Percentiles rank a stretch among this genome's conserved stretches.
These are phyloP conservation scores for Chrysanthemum lavandulifolium DNA, from an alignment of 129 eudicot species.

Conservation along the genomic window DNA sequence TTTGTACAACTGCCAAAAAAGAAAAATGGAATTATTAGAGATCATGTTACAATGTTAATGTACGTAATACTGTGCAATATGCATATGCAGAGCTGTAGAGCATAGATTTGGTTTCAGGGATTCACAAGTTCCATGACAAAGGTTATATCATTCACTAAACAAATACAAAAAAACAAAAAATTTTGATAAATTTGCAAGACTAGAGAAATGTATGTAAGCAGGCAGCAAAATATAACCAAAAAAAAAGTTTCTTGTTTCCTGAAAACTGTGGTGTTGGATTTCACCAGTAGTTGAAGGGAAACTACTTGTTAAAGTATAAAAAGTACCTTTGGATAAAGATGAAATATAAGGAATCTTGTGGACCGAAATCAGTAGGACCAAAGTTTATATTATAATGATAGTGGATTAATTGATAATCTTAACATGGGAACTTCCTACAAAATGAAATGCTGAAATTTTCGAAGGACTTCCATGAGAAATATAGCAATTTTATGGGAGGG, in stretches of 20 bases:
- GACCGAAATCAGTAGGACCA: neutral
- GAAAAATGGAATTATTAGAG: slow-evolving; percentile 13
- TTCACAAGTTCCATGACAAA: neutral
- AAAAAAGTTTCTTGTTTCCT: neutral
- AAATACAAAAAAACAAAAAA: neutral
- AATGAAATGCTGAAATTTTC: too few species aligned
- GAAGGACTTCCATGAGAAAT: too few species aligned
- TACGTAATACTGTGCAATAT: neutral
- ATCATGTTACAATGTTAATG: neutral
- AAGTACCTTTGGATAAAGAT: neutral
- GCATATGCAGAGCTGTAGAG: neutral
- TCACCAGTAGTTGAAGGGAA: neutral
- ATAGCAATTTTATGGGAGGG: too few species aligned
- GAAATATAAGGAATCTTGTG: neutral
- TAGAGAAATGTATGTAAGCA: neutral
- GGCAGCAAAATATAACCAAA: neutral
- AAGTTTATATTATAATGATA: neutral
- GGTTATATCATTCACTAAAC: neutral
- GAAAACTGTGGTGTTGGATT: neutral
- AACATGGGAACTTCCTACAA: too few species aligned
- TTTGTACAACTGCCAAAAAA: slow-evolving; percentile 67
- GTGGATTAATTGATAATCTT: neutral
- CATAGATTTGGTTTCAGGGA: neutral
- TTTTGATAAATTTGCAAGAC: neutral
- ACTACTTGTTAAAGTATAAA: neutral